Conservation (phyloP, 805 yeast species). For the Maudiozyma turicensis region DNA sequence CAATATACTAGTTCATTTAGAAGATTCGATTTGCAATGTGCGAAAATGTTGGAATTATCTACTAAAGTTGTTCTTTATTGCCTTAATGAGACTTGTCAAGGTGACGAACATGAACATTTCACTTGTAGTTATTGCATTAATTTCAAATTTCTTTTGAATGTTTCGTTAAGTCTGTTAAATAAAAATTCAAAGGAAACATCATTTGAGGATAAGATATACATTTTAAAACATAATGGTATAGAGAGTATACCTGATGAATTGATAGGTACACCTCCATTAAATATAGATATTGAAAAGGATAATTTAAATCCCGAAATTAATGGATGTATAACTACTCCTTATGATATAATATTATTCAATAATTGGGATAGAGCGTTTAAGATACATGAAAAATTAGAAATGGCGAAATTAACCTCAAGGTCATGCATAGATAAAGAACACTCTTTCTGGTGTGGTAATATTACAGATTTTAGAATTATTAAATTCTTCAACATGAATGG, state of each 20-base stretch:
- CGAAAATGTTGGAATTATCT: conserved; percentile 58
- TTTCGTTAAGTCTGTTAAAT: conserved; percentile 33
- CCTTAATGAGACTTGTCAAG: conserved; percentile 33
- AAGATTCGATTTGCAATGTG: conserved; percentile 76
- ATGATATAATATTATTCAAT: conserved; percentile 36
- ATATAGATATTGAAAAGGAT: conserved; percentile 3
- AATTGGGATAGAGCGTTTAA: conserved; percentile 63
- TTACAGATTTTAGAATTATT: conserved; percentile 52
- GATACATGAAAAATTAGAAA: conserved; percentile 72
- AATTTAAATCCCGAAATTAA: conserved; percentile 4
- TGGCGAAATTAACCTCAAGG: conserved; percentile 74
- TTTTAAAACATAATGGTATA: conserved; percentile 7
- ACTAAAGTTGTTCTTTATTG: conserved; percentile 75
- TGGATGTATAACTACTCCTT: conserved; percentile 23
- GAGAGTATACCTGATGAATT: conserved; percentile 11
- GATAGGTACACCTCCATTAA: conserved; percentile 21
- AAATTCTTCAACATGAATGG: conserved; percentile 9
- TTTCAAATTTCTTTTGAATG: conserved; percentile 32
- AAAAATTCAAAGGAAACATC: background rate
- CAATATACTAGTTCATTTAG: conserved; percentile 64
- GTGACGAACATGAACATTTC: conserved; percentile 6
- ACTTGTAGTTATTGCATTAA: conserved; percentile 16
- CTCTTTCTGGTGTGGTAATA: conserved; percentile 75
- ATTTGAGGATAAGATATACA: conserved; percentile 2
- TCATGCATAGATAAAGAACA: conserved; percentile 37